Evolutionary conservation across 139 green algal species (phyloP).

Genomic region (Astrephomene gubernaculifera): DNA sequence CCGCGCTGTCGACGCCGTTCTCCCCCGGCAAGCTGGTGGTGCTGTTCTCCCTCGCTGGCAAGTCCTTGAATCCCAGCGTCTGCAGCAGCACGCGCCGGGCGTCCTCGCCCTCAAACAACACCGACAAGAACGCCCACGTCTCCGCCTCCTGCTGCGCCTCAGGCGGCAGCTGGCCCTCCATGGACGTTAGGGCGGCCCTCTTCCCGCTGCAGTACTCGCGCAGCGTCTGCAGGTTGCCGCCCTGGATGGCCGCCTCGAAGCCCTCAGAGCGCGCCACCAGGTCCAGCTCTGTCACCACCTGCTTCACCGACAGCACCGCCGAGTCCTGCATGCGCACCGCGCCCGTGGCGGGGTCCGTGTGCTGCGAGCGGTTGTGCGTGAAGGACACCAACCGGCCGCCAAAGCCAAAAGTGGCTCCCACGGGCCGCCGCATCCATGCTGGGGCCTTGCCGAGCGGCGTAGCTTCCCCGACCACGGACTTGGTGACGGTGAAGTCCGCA

Average conservation of each 20-base stretch:
- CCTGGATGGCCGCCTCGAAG: constrained; percentile 85
- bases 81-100: constrained; percentile 79
- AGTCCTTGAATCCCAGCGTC: constrained; percentile 87
- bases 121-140: constrained; percentile 92
- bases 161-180: neutral
- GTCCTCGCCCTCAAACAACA: constrained; percentile 92
- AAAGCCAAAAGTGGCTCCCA: constrained; percentile 88
- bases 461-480: constrained; percentile 45
- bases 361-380: constrained; percentile 63
- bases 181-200: constrained; percentile 12
- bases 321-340: constrained; percentile 19
- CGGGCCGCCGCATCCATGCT: constrained; percentile 88
- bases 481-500: constrained; percentile 68
- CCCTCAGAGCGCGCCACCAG: constrained; percentile 71
- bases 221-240: constrained; percentile 75
- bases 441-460: constrained; percentile 75
- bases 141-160: constrained; percentile 80
- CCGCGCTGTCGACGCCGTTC: constrained; percentile 24
- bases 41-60: constrained; percentile 53
- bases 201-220: constrained; percentile 80
- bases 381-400: constrained; percentile 83
- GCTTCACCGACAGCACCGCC: constrained; percentile 16
- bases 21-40: neutral
- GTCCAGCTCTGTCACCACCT: constrained; percentile 84
- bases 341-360: constrained; percentile 53